A percentile compares a stretch with the other conserved stretches of the same genome.
These are phyloP conservation scores for Arctium minus DNA, from an alignment of 129 eudicot genomes.

Conservation along the genomic window DNA sequence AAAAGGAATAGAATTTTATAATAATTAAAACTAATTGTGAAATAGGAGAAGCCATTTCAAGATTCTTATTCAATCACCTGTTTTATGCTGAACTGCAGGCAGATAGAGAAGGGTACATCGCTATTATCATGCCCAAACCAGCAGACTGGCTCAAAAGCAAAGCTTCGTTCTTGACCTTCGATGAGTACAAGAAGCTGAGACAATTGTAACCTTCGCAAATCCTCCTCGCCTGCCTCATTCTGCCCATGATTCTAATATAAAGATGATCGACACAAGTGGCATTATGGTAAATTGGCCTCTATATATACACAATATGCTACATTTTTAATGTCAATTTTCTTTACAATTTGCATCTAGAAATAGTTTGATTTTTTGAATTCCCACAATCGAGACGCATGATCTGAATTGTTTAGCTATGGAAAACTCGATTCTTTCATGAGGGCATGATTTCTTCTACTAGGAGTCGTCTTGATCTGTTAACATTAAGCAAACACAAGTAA, in stretches of 20 bases:
- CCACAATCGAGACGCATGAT: neutral
- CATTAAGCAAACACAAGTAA: conserved; percentile 67
- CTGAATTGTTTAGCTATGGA: neutral
- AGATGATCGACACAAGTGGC: conserved; percentile 10
- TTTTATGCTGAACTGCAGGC: conserved; percentile 52
- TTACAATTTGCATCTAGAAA: neutral
- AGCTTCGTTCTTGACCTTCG: conserved; percentile 59
- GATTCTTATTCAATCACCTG: neutral
- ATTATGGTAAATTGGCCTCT: neutral
- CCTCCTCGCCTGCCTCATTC: neutral
- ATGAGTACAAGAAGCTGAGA: conserved; percentile 74
- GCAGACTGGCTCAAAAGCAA: conserved; percentile 82
- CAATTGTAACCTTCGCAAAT: conserved; percentile 11
- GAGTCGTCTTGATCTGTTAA: conserved; percentile 72
- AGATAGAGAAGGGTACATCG: conserved; percentile 87
- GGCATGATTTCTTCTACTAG: conserved; percentile 38
- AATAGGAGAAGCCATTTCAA: neutral
- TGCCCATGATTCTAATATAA: conserved; percentile 1
- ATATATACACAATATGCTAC: conserved; percentile 2
- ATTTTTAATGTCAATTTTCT: conserved; percentile 10
- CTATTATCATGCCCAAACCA: conserved; percentile 87
- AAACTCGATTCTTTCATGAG: conserved; percentile 4
- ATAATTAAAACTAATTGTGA: neutral
- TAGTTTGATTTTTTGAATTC: neutral
- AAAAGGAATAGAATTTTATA: neutral